Evolutionary conservation across 73 alveolate genomes (phyloP), one percentile per base, ranked within the genome.

Genomic region (Paramecium primaurelia): DNA sequence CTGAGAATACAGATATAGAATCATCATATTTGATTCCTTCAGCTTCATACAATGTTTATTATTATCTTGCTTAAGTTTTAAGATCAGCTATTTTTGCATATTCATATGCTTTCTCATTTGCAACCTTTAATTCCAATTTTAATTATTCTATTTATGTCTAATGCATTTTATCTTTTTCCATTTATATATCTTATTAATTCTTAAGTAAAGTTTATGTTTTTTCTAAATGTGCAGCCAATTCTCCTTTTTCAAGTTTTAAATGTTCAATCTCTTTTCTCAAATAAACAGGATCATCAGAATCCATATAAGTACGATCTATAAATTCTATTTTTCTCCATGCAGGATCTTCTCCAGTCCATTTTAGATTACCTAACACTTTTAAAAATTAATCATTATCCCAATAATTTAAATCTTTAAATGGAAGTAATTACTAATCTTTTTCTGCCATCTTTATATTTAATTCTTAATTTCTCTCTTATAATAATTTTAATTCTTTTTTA

Each of bases 191-290:
- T 64, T 92, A 93, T 75, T 95, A 95, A 14, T 93, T 88, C 75
- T 93, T 92, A 84, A 98, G 93, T 59, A 93, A 69, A 75, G 92
- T 94, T 95, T 98, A 93, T 4, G 98, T 96, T 92, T 94, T 95
- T 92, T 98, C 99, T 64, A 98, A 93, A 80, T 96, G 99, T 58
- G 98, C 95, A 18, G 99, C 99, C 47, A 98, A 88, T 40, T 95
- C 96, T 34, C 97, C 97, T 87, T 97, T 98, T 73, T 97, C 99
- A 8, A 89, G 93, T 92, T 93, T 98, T 86, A 98, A 95, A 59
- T 96, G 93, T 84, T 97, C 98, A n/a, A 97, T 97, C 93, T 96
- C 98, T 77, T 94, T 92, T 32, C 71, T 87, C 16, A 97, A 93
- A 37, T 92, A 93, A n/a, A 93, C 95, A 54, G 94, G 89, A 87